phyloP scores from a whole-genome alignment of 2,329 filamentous ascomycete species.

The Tympanopsis confertula region DNA sequence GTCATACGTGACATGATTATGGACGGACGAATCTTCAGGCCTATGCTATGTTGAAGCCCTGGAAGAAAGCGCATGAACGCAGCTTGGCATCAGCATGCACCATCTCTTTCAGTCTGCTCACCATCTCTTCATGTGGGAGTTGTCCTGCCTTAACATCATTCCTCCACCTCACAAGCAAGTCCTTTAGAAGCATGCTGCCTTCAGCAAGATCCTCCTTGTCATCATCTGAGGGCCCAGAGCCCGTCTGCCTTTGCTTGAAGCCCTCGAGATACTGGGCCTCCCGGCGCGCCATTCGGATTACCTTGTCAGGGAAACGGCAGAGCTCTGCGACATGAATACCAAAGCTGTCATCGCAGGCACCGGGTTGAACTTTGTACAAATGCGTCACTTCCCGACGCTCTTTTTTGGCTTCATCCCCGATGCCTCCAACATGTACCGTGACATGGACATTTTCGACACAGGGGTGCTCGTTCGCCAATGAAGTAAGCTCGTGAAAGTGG shows the following conservation, averaged over 20 bases:
- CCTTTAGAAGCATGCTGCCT: conserved; percentile 75
- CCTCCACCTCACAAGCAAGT: conserved; percentile 77
- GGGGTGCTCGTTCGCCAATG: conserved; percentile 72
- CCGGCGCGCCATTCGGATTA: conserved; percentile 96
- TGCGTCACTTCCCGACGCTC: conserved; percentile 78
- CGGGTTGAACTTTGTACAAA: conserved; percentile 90
- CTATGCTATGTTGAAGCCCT: too few species aligned
- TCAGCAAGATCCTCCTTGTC: conserved; percentile 80
- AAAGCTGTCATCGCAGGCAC: conserved; percentile 93
- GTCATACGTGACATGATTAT: too few species aligned
- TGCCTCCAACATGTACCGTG: conserved; percentile 73
- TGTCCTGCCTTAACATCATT: conserved; percentile 49
- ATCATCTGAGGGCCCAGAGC: conserved; percentile 42
- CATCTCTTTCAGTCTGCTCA: conserved; percentile 66
- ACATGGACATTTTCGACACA: conserved; percentile 92
- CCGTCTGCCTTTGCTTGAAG: conserved; percentile 70
- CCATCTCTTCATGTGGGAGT: conserved; percentile 65
- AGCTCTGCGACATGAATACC: conserved; percentile 97
- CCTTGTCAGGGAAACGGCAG: conserved; percentile 91
- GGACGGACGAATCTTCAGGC: too few species aligned
- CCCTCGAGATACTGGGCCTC: conserved; percentile 98
- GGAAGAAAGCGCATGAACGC: conserved; percentile 58
- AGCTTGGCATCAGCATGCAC: conserved; percentile 61
- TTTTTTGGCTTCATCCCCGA: conserved; percentile 19
- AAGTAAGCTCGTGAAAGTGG: conserved; percentile 95